A percentile compares a stretch with the other conserved stretches of the same genome.
phyloP scores from a whole-genome alignment of 2,329 filamentous ascomycete genomes.

The Neonectria neomacrospora region DNA sequence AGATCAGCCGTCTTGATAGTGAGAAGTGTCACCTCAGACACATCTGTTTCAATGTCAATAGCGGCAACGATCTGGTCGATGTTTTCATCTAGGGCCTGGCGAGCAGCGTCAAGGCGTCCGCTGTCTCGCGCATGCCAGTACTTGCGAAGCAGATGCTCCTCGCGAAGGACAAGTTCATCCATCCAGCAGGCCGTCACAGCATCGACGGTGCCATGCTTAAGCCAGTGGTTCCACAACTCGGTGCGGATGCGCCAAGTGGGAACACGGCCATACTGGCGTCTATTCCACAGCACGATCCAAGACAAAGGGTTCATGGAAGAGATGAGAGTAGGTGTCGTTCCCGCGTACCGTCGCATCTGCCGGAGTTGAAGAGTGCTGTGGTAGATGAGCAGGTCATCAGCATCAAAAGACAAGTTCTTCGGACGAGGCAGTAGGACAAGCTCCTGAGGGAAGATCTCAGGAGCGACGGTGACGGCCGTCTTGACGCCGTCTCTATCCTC shows the following conservation, averaged over 20 bases:
- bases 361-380: slow-evolving; percentile 26
- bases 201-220: slow-evolving; percentile 24
- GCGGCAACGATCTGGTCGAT: slow-evolving; percentile 34
- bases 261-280: slow-evolving; percentile 27
- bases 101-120: slow-evolving; percentile 20
- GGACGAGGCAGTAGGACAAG: slow-evolving; percentile 12
- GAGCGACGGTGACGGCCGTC: slow-evolving; percentile 25
- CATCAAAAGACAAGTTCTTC: slow-evolving; percentile 28
- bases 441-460: slow-evolving; percentile 22
- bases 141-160: slow-evolving; percentile 24
- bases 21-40: slow-evolving; percentile 29
- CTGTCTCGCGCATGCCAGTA: slow-evolving; percentile 33
- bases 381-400: slow-evolving; percentile 29
- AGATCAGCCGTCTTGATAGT: slow-evolving; percentile 35
- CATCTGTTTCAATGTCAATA: slow-evolving; percentile 34
- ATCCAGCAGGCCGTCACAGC: slow-evolving; percentile 34
- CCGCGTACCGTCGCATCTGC: slow-evolving; percentile 25
- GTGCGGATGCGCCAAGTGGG: slow-evolving; percentile 36
- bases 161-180: slow-evolving; percentile 33
- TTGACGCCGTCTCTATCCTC: slow-evolving; percentile 19
- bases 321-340: slow-evolving; percentile 8
- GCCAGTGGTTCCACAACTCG: slow-evolving; percentile 34
- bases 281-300: slow-evolving; percentile 27
- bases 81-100: slow-evolving; percentile 21
- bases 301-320: slow-evolving; percentile 16